phyloP scores from a whole-genome alignment of 805 yeast species.

The Lipomyces japonicus region DNA sequence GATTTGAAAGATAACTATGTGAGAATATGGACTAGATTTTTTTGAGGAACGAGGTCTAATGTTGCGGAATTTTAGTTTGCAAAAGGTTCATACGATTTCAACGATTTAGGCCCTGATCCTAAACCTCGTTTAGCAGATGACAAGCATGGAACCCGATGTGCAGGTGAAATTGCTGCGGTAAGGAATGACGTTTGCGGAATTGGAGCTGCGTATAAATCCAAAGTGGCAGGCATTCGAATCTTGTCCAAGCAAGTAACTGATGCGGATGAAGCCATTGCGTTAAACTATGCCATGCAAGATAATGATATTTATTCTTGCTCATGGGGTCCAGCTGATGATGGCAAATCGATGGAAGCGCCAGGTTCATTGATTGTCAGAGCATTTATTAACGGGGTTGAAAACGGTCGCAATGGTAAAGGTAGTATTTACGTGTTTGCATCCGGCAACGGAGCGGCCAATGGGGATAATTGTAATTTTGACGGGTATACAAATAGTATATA shows the following conservation, averaged over 20 bases:
- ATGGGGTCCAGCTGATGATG: constrained; percentile 98
- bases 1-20: constrained; percentile 63
- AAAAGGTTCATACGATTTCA: constrained; percentile 92
- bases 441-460: constrained; percentile 82
- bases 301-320: constrained; percentile 96
- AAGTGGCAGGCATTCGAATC: constrained; percentile 86
- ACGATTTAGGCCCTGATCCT: constrained; percentile 70
- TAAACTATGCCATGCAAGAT: constrained; percentile 71
- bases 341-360: constrained; percentile 81
- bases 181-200: constrained; percentile 85
- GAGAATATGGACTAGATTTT: constrained; percentile 30
- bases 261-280: constrained; percentile 87
- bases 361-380: constrained; percentile 74
- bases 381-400: constrained; percentile 73
- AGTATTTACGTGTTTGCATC: constrained; percentile 91
- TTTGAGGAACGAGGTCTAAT: background rate
- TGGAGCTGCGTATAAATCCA: constrained; percentile 87
- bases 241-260: constrained; percentile 74
- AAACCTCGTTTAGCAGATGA: constrained; percentile 78
- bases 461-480: constrained; percentile 92
- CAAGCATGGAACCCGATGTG: constrained; percentile 95
- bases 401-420: constrained; percentile 79
- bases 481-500: constrained; percentile 95
- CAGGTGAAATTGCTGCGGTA: constrained; percentile 92
- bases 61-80: constrained; percentile 29